Percentiles rank a stretch among this genome's conserved stretches.
These are phyloP conservation scores for Hura crepitans DNA, from an alignment of 441 rosid species.

Conservation along the genomic window DNA sequence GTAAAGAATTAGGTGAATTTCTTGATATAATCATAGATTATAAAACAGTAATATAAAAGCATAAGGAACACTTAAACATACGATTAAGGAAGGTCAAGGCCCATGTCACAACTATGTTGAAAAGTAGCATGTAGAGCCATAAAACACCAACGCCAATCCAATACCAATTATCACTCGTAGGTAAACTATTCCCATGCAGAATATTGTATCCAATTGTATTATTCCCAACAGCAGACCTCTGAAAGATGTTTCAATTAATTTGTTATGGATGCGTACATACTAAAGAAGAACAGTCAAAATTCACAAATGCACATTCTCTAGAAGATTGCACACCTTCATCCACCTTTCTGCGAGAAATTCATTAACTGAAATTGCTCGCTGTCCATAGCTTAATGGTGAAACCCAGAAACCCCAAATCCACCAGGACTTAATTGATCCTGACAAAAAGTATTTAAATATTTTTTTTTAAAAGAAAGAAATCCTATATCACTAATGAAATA, in stretches of 20 bases:
- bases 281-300: background rate
- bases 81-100: constrained; percentile 80
- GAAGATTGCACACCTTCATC: constrained; percentile 46
- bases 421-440: constrained; percentile 75
- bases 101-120: constrained; percentile 62
- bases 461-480: background rate
- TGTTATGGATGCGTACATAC: background rate
- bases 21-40: too few relatives aligned
- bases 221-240: constrained; percentile 52
- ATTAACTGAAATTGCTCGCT: constrained; percentile 72
- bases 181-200: constrained; percentile 49
- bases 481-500: constrained; percentile 9
- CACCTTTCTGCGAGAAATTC: constrained; percentile 83
- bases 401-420: constrained; percentile 95
- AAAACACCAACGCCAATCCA: constrained; percentile 77
- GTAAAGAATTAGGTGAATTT: too few relatives aligned
- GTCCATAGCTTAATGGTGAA: constrained; percentile 81
- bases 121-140: constrained; percentile 51
- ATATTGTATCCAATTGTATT: constrained; percentile 56
- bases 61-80: constrained; percentile 32
- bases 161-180: constrained; percentile 57
- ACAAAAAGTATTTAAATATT: background rate
- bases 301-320: background rate
- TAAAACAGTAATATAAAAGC: background rate
- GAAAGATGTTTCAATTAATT: constrained; percentile 25